Evolutionary conservation across 495 filamentous ascomycete genomes (phyloP), one percentile per base, ranked within the genome.

Genomic region (Jackrogersella multiformis): DNA sequence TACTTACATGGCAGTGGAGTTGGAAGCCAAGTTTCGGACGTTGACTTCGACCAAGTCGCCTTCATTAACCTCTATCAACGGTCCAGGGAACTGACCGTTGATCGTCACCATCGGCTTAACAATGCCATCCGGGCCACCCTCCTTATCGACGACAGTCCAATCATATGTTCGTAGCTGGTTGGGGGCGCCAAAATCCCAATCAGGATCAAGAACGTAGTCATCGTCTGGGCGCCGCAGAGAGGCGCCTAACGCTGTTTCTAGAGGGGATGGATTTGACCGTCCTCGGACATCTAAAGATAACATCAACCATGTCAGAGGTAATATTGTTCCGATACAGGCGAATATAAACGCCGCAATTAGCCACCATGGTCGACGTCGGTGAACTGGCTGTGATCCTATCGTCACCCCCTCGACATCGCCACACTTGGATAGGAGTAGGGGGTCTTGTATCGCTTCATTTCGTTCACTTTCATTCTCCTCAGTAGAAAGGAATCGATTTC

Each of bases 91-190:
- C 53, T 79, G 75, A 20, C 79, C 80, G 64, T 86, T 82, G 66
- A 86, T 81, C 2, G 74, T 70, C 39, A 83, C 73, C 79, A 86
- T 81, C 18, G 73, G 77, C 23, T 84, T 78, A 26, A 68, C 78
- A 12, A 86, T 76, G n/a, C 81, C 80, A 71, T 87, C 85, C 2
- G 86, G 86, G 51, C 81, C 82, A 23, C 77, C 79, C 18, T 80
- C 78, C 34, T 76, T 76, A 44, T 85, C 82, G n/a, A 73, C 54
- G 39, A 86, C 79, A 6, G 67, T 79, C 81, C 80, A 86, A 59
- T 80, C 65, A 60, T 83, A 86, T 53, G 78, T 74, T 55, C 84
- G 73, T 7, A 73, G 73, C 48, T 76, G 78, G 4, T 76, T 77
- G 24, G 68, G 51, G 6, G 77, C 74, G 8, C 70, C 32, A 58